Evolutionary conservation across 2,329 filamentous ascomycete species (phyloP).

Genomic region (Fusarium pseudonygamai): DNA sequence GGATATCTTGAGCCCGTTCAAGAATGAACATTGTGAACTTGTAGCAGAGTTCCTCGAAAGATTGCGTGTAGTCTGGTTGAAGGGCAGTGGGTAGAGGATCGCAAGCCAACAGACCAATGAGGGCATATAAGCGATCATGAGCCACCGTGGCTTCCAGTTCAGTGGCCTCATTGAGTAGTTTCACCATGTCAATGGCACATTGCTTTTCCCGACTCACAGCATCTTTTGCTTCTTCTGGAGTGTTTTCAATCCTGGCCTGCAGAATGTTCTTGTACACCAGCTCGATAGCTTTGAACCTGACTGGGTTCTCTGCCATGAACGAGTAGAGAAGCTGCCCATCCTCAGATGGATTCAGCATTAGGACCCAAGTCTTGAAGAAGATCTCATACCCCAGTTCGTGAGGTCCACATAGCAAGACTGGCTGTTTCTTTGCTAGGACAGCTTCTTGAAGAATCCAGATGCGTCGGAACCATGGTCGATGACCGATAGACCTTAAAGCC

Average conservation of each 20-base stretch:
- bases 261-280: neutral
- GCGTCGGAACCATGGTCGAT: constrained; percentile 12
- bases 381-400: neutral
- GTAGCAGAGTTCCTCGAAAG: neutral
- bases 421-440: neutral
- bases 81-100: neutral
- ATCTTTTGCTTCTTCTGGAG: fast-evolving
- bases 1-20: neutral
- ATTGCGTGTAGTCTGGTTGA: neutral
- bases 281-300: constrained; percentile 12
- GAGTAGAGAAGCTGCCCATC: constrained; percentile 10
- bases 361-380: constrained; percentile 18
- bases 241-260: fast-evolving
- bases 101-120: constrained; percentile 7
- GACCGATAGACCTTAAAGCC: neutral
- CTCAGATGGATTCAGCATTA: neutral
- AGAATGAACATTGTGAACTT: neutral
- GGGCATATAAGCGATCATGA: constrained; percentile 16
- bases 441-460: constrained; percentile 31
- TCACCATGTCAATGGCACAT: neutral
- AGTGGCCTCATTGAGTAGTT: neutral
- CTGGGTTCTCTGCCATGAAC: neutral
- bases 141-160: constrained; percentile 20
- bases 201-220: neutral
- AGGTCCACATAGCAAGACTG: neutral